Percentiles rank a stretch among this genome's conserved stretches.
phyloP scores from a whole-genome alignment of 495 filamentous ascomycete genomes.

The Trichocladium uniseriatum region DNA sequence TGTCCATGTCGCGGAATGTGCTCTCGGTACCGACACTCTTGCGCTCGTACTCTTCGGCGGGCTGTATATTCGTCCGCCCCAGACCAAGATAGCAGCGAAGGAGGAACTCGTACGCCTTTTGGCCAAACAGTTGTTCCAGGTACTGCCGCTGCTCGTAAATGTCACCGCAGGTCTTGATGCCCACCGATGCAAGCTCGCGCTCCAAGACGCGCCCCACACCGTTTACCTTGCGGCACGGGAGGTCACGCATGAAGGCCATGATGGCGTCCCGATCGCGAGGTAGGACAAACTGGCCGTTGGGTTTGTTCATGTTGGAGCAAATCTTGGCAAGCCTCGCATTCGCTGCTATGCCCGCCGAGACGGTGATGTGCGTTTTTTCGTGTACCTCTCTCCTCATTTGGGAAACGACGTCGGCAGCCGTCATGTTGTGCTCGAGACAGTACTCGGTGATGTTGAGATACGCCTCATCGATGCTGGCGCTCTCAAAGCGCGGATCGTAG shows the following conservation, averaged over 20 bases:
- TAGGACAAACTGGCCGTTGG: slow-evolving; percentile 82
- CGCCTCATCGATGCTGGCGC: slow-evolving; percentile 89
- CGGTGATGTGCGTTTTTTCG: slow-evolving; percentile 70
- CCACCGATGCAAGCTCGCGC: slow-evolving; percentile 79
- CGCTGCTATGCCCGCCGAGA: slow-evolving; percentile 89
- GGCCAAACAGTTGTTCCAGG: slow-evolving; percentile 68
- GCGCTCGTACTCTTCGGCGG: slow-evolving; percentile 80
- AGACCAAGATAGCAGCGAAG: slow-evolving; percentile 77
- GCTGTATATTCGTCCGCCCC: slow-evolving; percentile 78
- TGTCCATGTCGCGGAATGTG: slow-evolving; percentile 76
- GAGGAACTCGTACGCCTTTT: slow-evolving; percentile 83
- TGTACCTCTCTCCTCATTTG: slow-evolving; percentile 70
- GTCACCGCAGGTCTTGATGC: slow-evolving; percentile 82
- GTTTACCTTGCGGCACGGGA: slow-evolving; percentile 85
- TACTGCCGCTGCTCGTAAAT: slow-evolving; percentile 68
- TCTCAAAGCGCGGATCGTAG: slow-evolving; percentile 88
- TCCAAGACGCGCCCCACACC: slow-evolving; percentile 91
- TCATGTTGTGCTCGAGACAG: slow-evolving; percentile 56
- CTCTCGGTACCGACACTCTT: slow-evolving; percentile 92
- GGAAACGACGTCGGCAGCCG: slow-evolving; percentile 61
- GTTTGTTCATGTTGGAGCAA: slow-evolving; percentile 88
- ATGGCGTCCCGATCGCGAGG: slow-evolving; percentile 61
- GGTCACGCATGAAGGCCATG: slow-evolving; percentile 72
- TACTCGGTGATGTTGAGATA: slow-evolving; percentile 94
- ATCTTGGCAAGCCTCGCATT: slow-evolving; percentile 95